Conservation (phyloP, 2,329 filamentous ascomycete species). For the Pseudogymnoascus sp. region DNA sequence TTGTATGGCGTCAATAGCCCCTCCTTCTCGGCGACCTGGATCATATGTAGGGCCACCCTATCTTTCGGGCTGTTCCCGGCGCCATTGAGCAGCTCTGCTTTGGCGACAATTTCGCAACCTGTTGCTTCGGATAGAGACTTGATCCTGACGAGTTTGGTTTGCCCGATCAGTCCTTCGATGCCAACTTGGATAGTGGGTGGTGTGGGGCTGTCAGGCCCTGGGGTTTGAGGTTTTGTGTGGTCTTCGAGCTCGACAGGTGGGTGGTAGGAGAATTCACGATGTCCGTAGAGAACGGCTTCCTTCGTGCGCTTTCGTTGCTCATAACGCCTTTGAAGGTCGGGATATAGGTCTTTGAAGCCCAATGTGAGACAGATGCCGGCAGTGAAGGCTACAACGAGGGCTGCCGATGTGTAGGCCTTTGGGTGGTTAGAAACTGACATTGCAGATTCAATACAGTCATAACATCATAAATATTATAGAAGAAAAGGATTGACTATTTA, state of each 20-base stretch:
- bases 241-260: constrained; percentile 48
- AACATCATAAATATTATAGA: not conserved
- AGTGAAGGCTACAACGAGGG: constrained; percentile 64
- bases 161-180: constrained; percentile 85
- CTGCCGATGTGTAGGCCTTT: constrained; percentile 54
- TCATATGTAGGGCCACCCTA: constrained; percentile 85
- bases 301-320: constrained; percentile 34
- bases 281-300: constrained; percentile 10
- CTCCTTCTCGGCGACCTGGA: constrained; percentile 67
- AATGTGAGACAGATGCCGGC: constrained; percentile 68
- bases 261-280: constrained; percentile 6
- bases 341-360: constrained; percentile 72
- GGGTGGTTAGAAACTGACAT: constrained; percentile 57
- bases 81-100: constrained; percentile 94
- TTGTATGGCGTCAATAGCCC: constrained; percentile 69
- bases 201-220: constrained; percentile 12
- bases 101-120: constrained; percentile 81
- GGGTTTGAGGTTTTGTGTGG: constrained; percentile 35
- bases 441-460: constrained; percentile 14
- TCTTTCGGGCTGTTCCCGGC: constrained; percentile 93
- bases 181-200: constrained; percentile 54
- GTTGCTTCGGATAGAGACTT: constrained; percentile 78
- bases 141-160: constrained; percentile 83
- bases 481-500: constrained; percentile 3
- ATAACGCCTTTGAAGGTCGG: constrained; percentile 60